Evolutionary conservation across 306 rosid genomes (phyloP), one percentile per base, ranked within the genome.

Genomic region (Cicer chorassanicum): DNA sequence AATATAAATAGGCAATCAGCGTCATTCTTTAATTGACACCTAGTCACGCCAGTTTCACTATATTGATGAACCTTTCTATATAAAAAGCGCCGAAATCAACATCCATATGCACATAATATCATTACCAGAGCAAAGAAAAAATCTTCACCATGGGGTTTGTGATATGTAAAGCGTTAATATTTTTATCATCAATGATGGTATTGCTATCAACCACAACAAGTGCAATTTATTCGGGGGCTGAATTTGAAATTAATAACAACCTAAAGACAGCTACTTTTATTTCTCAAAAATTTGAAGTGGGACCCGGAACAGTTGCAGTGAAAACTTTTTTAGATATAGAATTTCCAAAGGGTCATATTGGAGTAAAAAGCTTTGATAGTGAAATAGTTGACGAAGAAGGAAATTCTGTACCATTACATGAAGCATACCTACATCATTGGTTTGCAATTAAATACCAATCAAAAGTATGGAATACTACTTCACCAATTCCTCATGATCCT

Each of bases 301-400:
- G 18, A 6, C 70, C 46, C 1, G 69, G 69, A 61, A 14, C 0
- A 19, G 50, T 70, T 14, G 1, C 24, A 0, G 6, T 0, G 1
- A 69, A 18, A 19, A 38, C 8, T 9, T 0, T 48, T 18, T 15
- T 6, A 0, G 3, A 78, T 50, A 13, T 39, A n/a, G 64, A 60
- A 21, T 21, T 21, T 21, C 24, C 24, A 21, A 21, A 21, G 24
- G 24, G 24, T 21, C 24, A 19, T 19, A 4, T 48, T 78, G 78
- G 70, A 9, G 21, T 74, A 0, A 74, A 74, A 40, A 74, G 49
- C 19, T 74, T 74, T 13, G 50, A 74, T 9, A 62, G 4, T 14
- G 70, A 74, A 61, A 4, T 74, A 62, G 70, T 74, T 62, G 62
- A 74, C 16, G 70, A 74, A 34, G 7, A 61, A 5, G 21, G 40